Base-by-base conservation (phyloP, 2,329 filamentous ascomycete genomes). In the Fusarium euwallaceae region DNA sequence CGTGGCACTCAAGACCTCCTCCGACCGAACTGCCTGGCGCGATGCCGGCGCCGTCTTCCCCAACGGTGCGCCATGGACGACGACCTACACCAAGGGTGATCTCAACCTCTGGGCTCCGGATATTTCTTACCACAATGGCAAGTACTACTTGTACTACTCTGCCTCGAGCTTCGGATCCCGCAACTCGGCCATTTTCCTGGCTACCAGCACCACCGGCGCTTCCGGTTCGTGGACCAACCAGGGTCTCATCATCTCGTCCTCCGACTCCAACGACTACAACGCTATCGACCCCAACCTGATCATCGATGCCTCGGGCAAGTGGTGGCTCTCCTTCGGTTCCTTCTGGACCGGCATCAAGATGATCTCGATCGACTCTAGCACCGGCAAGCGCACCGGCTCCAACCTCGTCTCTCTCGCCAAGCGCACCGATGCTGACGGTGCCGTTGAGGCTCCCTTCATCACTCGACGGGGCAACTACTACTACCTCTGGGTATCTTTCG, bases 81-180 rank as follows among this genome's bases (percentile, higher is more conserved):
- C 76, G 1, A 64, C 76, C 17, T 82, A 81, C 55, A 81, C 80
- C 29, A 66, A 69, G 4, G 79, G 79, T 32, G 79, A 76, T 2
- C 73, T 69, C 67, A 82, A 81, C 45, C 80, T 82, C 37, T 84
- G 69, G 88, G 90, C 90, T 0, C 90, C 90, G 0, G 89, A 92
- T 74, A 86, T 89, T 7, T 82, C 84, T 1, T 82, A 78, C 71
- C 80, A 74, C 32, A 79, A 81, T 60, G 79, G 76, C 0, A 66
- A 76, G 66, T 82, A 80, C 76, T 81, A 78, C 39, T 55, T 82
- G 34, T 82, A 82, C 78, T 82, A 82, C 73, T 82, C 80, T 0
- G 80, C 80, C 2, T 82, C 80, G 9, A 73, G 75, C 0, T 82
- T 82, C 3, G 80, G 80, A 1, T 67, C 71, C 10, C 69, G 65